Evolutionary conservation across 345 rosid genomes (phyloP), one percentile per base, ranked within the genome.

Genomic region (Linum lewisii): DNA sequence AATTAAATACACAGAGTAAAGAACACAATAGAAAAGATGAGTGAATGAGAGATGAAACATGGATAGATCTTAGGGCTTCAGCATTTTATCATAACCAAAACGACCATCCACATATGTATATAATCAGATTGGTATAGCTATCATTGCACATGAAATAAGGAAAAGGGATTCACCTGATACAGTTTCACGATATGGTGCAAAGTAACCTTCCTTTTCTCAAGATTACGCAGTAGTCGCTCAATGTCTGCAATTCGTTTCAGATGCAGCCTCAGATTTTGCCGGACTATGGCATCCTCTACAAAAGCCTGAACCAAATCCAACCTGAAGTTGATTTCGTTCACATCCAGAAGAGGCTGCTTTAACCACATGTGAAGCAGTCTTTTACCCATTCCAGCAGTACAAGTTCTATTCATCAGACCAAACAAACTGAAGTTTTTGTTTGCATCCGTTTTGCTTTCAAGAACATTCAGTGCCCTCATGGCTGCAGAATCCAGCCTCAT

Each of bases 321-420:
- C 70, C 99, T 82, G 62, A 60, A 66, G 57, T 82, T 87, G 67
- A 93, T 89, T 79, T 81, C 87, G 21, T 73, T 63, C 38, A 84
- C 84, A 76, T 89, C 88, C 59, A 89, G 61, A 7, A 93, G 82
- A 71, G 99, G 99, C 73, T 89, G 96, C 69, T 89, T 93, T 51
- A 93, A 81, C 97, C 99, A 93, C 87, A 81, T 73, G 69, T 87
- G 94, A 76, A 93, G 84, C 72, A 93, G 75, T 70, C 99, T 77
- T 61, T 87, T 90, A 24, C 96, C 99, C 97, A 93, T 93, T 21
- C 99, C 99, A 73, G 90, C 88, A 32, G 99, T 87, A 69, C 97
- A 89, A 19, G 97, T 93, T 78, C 99, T 87, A 76, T 89, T 93
- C 95, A 93, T 81, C 34, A 93, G 90, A 79, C 99, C 97, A 69